Percentiles rank a stretch among this genome's conserved stretches.
These are phyloP conservation scores for Stagonosporopsis chrysanthemi DNA, from an alignment of 2,329 filamentous ascomycete genomes.

Conservation along the genomic window DNA sequence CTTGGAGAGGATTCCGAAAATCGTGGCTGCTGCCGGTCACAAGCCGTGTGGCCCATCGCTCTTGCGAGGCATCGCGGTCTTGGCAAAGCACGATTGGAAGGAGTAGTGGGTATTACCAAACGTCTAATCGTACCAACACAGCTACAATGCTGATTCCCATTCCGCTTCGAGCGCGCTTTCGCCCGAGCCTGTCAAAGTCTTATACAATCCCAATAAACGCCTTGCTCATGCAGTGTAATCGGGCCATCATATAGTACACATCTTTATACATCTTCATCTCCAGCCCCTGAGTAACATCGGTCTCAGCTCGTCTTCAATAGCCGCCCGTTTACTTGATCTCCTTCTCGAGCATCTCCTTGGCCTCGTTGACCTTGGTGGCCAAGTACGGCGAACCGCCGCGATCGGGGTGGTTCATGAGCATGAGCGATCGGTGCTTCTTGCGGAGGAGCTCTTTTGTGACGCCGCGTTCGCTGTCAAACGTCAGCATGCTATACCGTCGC, in stretches of 20 bases:
- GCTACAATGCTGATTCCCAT: not conserved
- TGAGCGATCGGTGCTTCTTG: slow-evolving; percentile 92
- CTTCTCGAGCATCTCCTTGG: slow-evolving; percentile 95
- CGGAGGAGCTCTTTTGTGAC: slow-evolving; percentile 92
- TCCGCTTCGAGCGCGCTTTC: not conserved
- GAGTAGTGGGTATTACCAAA: slow-evolving; percentile 8
- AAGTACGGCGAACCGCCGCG: slow-evolving; percentile 95
- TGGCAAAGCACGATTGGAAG: not conserved
- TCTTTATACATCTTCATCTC: slow-evolving; percentile 25
- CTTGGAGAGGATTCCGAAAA: too few species aligned
- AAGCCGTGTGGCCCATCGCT: not conserved
- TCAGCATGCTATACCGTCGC: slow-evolving; percentile 9
- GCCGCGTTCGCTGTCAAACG: slow-evolving; percentile 73
- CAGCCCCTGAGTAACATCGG: too few species aligned
- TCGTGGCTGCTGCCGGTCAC: too few species aligned
- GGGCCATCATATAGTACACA: slow-evolving; percentile 33
- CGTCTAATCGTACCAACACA: not conserved
- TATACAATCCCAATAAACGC: slow-evolving; percentile 25
- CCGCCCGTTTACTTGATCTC: slow-evolving; percentile 38
- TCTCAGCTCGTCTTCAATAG: not conserved
- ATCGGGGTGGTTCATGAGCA: slow-evolving; percentile 98
- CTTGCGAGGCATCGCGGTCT: not conserved
- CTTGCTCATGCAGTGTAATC: slow-evolving; percentile 32
- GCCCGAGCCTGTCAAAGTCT: not conserved
- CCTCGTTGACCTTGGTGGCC: slow-evolving; percentile 97